These are phyloP conservation scores for Xylariaceae sp. DNA, from an alignment of 2,329 filamentous ascomycete genomes.

Conservation along the genomic window DNA sequence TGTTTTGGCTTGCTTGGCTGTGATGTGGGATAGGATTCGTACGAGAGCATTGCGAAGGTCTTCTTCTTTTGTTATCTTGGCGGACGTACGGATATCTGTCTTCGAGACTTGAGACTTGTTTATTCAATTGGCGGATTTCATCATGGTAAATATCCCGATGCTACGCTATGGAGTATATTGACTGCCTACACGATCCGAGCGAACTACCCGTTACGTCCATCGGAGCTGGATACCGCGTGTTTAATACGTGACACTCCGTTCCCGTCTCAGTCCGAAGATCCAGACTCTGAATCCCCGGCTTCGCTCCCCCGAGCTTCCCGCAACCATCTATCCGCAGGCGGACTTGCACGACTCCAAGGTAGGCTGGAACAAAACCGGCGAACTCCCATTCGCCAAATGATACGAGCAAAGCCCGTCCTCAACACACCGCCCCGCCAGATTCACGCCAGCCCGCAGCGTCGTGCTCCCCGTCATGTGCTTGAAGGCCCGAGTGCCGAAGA, in stretches of 20 bases:
- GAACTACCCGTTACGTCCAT: not conserved
- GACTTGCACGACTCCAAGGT: slow-evolving; percentile 22
- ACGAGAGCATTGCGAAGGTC: not conserved
- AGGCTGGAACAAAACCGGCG: slow-evolving; percentile 22
- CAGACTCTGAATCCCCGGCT: no score
- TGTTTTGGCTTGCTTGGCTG: no score
- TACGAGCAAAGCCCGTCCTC: slow-evolving; percentile 21
- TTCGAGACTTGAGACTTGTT: not conserved
- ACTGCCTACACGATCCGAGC: not conserved
- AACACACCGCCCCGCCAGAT: slow-evolving; percentile 21
- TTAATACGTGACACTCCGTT: no score
- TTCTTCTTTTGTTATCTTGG: no score
- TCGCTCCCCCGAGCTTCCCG: no score
- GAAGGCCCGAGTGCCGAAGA: slow-evolving; percentile 19
- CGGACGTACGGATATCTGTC: no score
- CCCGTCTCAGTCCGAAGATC: no score
- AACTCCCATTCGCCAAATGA: slow-evolving; percentile 15
- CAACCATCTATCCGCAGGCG: slow-evolving; percentile 19
- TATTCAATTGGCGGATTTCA: not conserved
- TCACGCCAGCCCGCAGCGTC: slow-evolving; percentile 4
- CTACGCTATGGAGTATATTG: not conserved
- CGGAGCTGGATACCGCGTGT: no score
- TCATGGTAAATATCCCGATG: not conserved
- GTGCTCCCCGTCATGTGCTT: slow-evolving; percentile 18
- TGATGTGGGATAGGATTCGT: not conserved